Conservation (phyloP, 2,329 filamentous ascomycete species). For the Xylariomycetidae sp. region DNA sequence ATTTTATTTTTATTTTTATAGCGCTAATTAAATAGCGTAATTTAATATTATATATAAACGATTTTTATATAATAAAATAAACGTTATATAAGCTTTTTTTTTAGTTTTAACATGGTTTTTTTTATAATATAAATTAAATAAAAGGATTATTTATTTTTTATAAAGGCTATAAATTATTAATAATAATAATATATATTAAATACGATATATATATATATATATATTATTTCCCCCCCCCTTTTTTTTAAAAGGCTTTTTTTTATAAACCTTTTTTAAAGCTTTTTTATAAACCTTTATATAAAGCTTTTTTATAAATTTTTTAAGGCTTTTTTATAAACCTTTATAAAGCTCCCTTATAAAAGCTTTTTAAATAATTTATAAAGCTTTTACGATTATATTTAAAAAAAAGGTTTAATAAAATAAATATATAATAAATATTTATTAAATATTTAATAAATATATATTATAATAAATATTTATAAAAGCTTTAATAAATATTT, state of each 20-base stretch:
- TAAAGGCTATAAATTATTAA: constrained; percentile 1
- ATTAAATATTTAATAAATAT: too few relatives aligned
- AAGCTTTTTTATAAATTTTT: too few relatives aligned
- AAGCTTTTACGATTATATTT: too few relatives aligned
- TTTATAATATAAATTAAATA: background rate
- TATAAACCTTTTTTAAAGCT: too few relatives aligned
- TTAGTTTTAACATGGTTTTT: background rate
- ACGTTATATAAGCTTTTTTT: background rate
- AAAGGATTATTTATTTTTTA: background rate
- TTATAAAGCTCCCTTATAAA: too few relatives aligned
- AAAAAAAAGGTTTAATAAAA: too few relatives aligned
- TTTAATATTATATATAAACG: background rate
- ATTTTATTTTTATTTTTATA: background rate
- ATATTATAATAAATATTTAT: too few relatives aligned
- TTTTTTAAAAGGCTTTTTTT: background rate
- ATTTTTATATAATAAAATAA: background rate
- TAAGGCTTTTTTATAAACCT: too few relatives aligned
- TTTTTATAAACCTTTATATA: too few relatives aligned
- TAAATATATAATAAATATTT: too few relatives aligned
- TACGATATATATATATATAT: background rate
- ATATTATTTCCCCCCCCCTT: background rate
- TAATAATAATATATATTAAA: constrained; percentile 1
- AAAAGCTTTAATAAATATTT: too few relatives aligned
- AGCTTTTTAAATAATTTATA: too few relatives aligned
- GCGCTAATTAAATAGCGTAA: constrained; percentile 1